phyloP scores from a whole-genome alignment of 2,329 filamentous ascomycete genomes.

The Coniochaeta sp. region DNA sequence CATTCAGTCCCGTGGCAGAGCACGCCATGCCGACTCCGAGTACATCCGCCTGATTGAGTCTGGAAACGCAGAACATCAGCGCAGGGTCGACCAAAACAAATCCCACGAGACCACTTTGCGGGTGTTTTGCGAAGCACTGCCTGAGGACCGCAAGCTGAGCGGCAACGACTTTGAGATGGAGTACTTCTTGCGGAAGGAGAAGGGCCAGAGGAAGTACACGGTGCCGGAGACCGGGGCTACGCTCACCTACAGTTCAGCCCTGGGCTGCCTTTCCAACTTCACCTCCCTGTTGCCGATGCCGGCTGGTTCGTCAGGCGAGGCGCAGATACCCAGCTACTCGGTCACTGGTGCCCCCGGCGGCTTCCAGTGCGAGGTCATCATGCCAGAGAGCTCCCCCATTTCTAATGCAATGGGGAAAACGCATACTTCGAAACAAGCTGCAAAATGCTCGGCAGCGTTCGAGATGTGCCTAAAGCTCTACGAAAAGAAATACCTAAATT shows the following conservation, averaged over 20 bases:
- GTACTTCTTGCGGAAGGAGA: constrained; percentile 44
- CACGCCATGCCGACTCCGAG: constrained; percentile 67
- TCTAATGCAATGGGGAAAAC: constrained; percentile 56
- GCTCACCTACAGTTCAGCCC: constrained; percentile 68
- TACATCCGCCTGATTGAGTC: constrained; percentile 80
- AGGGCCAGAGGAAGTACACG: constrained; percentile 44
- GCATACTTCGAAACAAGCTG: constrained; percentile 63
- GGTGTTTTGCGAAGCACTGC: constrained; percentile 68
- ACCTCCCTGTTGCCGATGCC: constrained; percentile 56
- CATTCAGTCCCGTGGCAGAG: constrained; percentile 84
- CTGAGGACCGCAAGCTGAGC: constrained; percentile 63
- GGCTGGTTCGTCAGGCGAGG: constrained; percentile 25
- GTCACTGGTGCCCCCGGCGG: constrained; percentile 47
- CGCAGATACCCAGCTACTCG: constrained; percentile 49
- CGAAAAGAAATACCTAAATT: constrained; percentile 60
- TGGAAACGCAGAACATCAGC: constrained; percentile 55
- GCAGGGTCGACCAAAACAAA: constrained; percentile 51
- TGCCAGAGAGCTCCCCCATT: constrained; percentile 71
- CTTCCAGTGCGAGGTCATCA: constrained; percentile 70
- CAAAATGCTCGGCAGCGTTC: constrained; percentile 86
- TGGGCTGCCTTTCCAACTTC: constrained; percentile 67
- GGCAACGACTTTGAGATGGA: constrained; percentile 52
- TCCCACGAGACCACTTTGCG: constrained; percentile 58
- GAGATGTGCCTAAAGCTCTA: constrained; percentile 68
- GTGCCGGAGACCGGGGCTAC: constrained; percentile 66